These are phyloP conservation scores for Lactifluus volemus DNA, from an alignment of 768 basidiomycete genomes.

Conservation along the genomic window DNA sequence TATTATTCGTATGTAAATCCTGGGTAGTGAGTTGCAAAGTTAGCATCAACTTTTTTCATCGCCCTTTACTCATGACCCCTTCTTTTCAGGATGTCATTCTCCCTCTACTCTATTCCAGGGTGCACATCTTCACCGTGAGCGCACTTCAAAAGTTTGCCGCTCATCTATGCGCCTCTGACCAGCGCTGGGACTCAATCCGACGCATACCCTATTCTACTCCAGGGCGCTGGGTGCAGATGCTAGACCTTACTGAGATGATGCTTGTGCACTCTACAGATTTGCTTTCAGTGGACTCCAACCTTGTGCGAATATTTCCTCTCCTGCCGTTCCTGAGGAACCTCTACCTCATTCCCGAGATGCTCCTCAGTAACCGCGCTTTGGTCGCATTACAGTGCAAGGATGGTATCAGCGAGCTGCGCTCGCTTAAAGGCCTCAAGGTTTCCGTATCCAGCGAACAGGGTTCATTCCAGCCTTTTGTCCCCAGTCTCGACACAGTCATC, in stretches of 20 bases:
- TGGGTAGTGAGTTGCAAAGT: constrained; percentile 15
- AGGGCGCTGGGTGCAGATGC: constrained; percentile 72
- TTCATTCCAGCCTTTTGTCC: not conserved
- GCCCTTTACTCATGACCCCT: not conserved
- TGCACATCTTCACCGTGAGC: constrained; percentile 35
- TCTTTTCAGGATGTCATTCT: constrained; percentile 48
- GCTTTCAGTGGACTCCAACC: constrained; percentile 50
- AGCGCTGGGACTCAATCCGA: constrained; percentile 81
- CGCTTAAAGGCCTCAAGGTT: constrained; percentile 14
- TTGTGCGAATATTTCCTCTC: constrained; percentile 57
- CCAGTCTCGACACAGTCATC: not conserved
- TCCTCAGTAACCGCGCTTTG: constrained; percentile 13
- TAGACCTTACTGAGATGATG: constrained; percentile 56
- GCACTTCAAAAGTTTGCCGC: constrained; percentile 49
- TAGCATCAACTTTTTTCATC: not conserved
- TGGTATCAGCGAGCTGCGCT: constrained; percentile 10
- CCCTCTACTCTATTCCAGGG: constrained; percentile 58
- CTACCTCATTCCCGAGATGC: constrained; percentile 9
- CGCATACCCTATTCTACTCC: constrained; percentile 82
- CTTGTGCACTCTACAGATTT: constrained; percentile 35
- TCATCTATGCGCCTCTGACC: constrained; percentile 54
- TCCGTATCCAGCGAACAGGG: constrained; percentile 9
- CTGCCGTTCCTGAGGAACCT: constrained; percentile 22
- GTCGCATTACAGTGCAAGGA: constrained; percentile 11
- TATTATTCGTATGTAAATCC: constrained; percentile 17